Conservation (phyloP, 305 asterid species). For the Solanum hybrid region DNA sequence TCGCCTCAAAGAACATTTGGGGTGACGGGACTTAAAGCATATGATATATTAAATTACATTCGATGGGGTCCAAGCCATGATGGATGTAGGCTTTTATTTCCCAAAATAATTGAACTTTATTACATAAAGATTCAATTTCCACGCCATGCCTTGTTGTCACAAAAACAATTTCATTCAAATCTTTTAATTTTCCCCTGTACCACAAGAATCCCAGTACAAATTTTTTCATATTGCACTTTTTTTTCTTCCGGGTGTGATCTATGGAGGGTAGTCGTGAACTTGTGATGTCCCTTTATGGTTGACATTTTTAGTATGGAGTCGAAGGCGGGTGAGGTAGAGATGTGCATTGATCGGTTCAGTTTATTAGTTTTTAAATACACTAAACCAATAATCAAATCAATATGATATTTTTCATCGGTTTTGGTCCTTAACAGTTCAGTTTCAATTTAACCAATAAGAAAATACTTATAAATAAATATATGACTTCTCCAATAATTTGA, state of each 20-base stretch:
- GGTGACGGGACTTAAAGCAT: background rate
- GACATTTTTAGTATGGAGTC: background rate
- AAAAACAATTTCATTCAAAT: background rate
- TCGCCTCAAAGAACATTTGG: no score
- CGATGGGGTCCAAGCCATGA: background rate
- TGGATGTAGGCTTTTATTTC: background rate
- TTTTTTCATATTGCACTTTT: no score
- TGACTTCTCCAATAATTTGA: background rate
- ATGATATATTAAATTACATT: background rate
- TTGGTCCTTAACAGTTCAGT: no score
- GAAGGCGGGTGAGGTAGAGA: background rate
- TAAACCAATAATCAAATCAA: no score
- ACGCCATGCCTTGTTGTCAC: background rate
- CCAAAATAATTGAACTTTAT: background rate
- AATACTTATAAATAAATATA: background rate
- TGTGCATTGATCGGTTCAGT: no score
- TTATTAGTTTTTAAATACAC: no score
- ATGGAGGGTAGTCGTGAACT: no score
- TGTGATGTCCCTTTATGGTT: rapidly evolving
- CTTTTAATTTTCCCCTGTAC: background rate
- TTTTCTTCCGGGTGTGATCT: no score
- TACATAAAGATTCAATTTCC: background rate
- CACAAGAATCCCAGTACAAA: background rate
- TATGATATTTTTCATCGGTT: no score
- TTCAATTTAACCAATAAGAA: background rate